A percentile compares a stretch with the other conserved stretches of the same genome.
These are phyloP conservation scores for Orbilia javanica DNA, from an alignment of 2,329 filamentous ascomycete species.

Conservation along the genomic window DNA sequence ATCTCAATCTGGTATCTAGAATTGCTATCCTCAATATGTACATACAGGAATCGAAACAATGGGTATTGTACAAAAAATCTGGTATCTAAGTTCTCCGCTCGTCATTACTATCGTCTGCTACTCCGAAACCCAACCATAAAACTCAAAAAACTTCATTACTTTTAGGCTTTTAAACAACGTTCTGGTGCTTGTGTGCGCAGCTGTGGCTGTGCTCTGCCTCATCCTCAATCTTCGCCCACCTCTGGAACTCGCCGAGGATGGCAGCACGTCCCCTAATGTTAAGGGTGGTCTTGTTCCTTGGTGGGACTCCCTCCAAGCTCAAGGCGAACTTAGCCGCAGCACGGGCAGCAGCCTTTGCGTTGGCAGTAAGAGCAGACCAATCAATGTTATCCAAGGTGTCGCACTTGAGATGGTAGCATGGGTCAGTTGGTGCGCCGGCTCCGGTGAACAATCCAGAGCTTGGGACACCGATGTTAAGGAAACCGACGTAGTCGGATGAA, in stretches of 20 bases:
- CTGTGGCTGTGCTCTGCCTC: constrained; percentile 46
- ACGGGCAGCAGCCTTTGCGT: constrained; percentile 74
- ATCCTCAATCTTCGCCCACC: constrained; percentile 45
- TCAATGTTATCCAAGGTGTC: constrained; percentile 71
- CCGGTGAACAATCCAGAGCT: constrained; percentile 73
- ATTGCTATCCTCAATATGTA: constrained; percentile 26
- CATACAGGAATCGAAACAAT: constrained; percentile 30
- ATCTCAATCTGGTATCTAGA: constrained; percentile 29
- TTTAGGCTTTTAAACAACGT: constrained; percentile 41
- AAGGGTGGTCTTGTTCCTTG: constrained; percentile 45
- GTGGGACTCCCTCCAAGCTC: constrained; percentile 71
- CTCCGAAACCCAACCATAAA: background rate
- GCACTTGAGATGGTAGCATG: constrained; percentile 70
- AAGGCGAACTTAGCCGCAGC: constrained; percentile 76
- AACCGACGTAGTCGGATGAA: constrained; percentile 71
- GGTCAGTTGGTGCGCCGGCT: constrained; percentile 70
- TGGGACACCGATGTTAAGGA: constrained; percentile 71
- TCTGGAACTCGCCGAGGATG: constrained; percentile 44
- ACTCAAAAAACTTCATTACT: constrained; percentile 1
- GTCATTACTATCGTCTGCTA: constrained; percentile 3
- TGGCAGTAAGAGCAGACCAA: constrained; percentile 69
- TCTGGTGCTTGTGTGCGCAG: constrained; percentile 41
- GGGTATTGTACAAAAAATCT: constrained; percentile 44
- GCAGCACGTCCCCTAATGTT: constrained; percentile 48
- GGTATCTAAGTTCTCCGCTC: constrained; percentile 9